These are phyloP conservation scores for Blastobotrys muscicola DNA, from an alignment of 805 yeast genomes.

Conservation along the genomic window DNA sequence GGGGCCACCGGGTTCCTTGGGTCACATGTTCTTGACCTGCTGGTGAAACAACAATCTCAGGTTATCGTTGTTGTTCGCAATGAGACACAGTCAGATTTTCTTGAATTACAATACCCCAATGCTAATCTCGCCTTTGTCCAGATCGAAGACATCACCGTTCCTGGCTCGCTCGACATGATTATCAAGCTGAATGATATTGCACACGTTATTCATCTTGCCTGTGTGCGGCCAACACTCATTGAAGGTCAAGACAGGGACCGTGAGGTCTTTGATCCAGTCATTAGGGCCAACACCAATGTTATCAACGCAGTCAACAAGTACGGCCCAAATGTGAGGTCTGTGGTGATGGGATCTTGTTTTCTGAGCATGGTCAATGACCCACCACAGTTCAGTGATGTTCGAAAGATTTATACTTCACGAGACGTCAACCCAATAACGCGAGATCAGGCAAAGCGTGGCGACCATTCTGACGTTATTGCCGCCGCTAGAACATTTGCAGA, in stretches of 20 bases:
- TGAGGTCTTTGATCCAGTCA: conserved; percentile 47
- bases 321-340: conserved; percentile 34
- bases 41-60: conserved; percentile 31
- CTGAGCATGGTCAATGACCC: conserved; percentile 36
- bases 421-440: conserved; percentile 47
- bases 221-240: conserved; percentile 38
- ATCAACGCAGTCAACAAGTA: conserved; percentile 37
- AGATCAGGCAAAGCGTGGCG: conserved; percentile 33
- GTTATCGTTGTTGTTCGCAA: conserved; percentile 41
- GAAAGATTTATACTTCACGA: conserved; percentile 34
- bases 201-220: conserved; percentile 52
- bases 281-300: conserved; percentile 45
- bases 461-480: conserved; percentile 37
- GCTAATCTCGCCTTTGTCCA: conserved; percentile 35
- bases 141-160: conserved; percentile 36
- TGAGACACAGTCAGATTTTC: conserved; percentile 25
- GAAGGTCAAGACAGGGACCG: conserved; percentile 29
- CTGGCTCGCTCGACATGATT: conserved; percentile 29
- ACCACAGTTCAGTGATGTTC: conserved; percentile 29
- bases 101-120: conserved; percentile 22
- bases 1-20: conserved; percentile 46
- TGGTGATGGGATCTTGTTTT: conserved; percentile 46
- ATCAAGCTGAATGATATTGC: conserved; percentile 39
- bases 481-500: conserved; percentile 61
- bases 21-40: conserved; percentile 32